Conservation (phyloP, 169 alveolate genomes). For the Theileria annulata region DNA sequence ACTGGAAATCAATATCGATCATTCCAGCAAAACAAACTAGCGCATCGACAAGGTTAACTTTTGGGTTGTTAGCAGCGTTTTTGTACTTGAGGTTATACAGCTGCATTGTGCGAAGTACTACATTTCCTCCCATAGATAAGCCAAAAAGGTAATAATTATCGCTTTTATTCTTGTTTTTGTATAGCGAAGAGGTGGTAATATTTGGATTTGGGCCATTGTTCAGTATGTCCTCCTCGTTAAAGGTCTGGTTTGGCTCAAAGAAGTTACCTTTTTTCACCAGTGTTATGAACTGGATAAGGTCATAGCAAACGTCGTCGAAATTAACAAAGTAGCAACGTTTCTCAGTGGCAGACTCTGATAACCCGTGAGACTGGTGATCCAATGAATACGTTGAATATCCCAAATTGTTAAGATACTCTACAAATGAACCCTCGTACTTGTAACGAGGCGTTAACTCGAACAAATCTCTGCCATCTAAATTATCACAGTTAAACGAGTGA, state of each 20-base stretch:
- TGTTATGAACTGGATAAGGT: constrained; percentile 68
- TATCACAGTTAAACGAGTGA: neutral
- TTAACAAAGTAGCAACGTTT: constrained; percentile 36
- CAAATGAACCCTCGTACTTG: constrained; percentile 66
- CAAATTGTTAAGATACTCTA: constrained; percentile 59
- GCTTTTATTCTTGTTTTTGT: neutral
- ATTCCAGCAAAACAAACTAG: constrained; percentile 70
- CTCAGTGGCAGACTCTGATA: constrained; percentile 66
- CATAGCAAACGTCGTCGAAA: constrained; percentile 69
- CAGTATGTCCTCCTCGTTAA: constrained; percentile 1
- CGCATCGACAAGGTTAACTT: constrained; percentile 61
- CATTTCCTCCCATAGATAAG: constrained; percentile 76
- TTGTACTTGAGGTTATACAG: constrained; percentile 38
- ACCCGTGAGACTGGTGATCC: constrained; percentile 73
- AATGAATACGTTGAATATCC: constrained; percentile 68
- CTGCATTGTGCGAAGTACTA: constrained; percentile 58
- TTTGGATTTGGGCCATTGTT: neutral
- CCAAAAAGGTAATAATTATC: constrained; percentile 69
- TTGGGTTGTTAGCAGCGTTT: constrained; percentile 1
- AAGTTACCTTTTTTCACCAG: constrained; percentile 58
- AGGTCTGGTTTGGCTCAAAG: constrained; percentile 27
- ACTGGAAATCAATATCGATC: constrained; percentile 59
- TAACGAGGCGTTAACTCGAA: constrained; percentile 61
- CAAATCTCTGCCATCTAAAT: constrained; percentile 35
- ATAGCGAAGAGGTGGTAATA: constrained; percentile 22